Evolutionary conservation across 2,329 filamentous ascomycete genomes (phyloP).

Genomic region (Cordyceps farinosa): DNA sequence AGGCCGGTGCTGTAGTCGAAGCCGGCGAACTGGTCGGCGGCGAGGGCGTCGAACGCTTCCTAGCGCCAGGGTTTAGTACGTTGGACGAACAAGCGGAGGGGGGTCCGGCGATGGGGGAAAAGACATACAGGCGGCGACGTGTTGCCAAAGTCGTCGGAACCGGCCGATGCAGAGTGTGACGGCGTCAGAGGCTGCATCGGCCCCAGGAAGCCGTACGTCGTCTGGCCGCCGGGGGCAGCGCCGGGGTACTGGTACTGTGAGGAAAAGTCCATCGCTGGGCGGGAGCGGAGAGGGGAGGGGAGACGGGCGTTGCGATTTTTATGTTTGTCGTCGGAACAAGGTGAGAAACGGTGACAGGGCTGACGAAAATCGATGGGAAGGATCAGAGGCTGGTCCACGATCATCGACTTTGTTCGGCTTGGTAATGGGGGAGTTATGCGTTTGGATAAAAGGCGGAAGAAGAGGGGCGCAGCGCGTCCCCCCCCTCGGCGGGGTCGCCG

Average conservation of each 20-base stretch:
- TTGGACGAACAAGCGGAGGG: too few relatives aligned
- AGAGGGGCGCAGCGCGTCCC: background rate
- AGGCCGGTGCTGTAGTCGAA: constrained; percentile 44
- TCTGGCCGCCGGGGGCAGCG: constrained; percentile 35
- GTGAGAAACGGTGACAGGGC: background rate
- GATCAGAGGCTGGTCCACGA: background rate
- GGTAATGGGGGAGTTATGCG: too few relatives aligned
- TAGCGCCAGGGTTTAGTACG: too few relatives aligned
- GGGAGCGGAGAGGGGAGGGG: too few relatives aligned
- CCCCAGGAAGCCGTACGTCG: constrained; percentile 49
- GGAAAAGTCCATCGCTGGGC: constrained; percentile 48
- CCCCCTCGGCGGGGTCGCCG: background rate
- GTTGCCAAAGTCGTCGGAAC: constrained; percentile 52
- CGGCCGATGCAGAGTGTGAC: constrained; percentile 52
- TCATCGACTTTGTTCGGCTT: too few relatives aligned
- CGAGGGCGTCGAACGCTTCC: constrained; percentile 49
- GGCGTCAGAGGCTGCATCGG: constrained; percentile 52
- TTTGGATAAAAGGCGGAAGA: background rate
- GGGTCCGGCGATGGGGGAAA: too few relatives aligned
- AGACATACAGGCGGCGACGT: constrained; percentile 53
- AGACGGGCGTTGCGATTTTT: too few relatives aligned
- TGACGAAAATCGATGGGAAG: too few relatives aligned
- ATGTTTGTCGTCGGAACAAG: background rate
- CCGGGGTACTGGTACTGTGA: constrained; percentile 41
- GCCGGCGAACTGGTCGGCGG: constrained; percentile 43